Conservation (phyloP, 1,139 yeast genomes). For the Protomyces inouyei region DNA sequence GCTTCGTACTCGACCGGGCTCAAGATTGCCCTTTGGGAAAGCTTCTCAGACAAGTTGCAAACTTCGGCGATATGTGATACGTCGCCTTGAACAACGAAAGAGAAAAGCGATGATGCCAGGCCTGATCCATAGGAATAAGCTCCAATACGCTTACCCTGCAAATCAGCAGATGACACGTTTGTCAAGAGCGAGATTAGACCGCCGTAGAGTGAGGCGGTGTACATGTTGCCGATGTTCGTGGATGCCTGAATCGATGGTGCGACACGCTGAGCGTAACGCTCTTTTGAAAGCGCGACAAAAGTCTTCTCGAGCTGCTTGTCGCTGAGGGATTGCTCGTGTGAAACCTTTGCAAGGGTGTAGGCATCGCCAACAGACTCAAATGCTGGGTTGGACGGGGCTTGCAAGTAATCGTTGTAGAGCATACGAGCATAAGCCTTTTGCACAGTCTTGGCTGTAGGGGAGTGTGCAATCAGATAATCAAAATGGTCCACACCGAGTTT, state of each 20-base stretch:
- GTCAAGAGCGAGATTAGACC: conserved; percentile 76
- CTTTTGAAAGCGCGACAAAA: conserved; percentile 75
- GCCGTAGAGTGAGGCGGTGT: conserved; percentile 91
- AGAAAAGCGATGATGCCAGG: conserved; percentile 83
- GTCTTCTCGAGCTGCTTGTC: conserved; percentile 82
- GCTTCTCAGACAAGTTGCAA: conserved; percentile 64
- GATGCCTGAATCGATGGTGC: conserved; percentile 79
- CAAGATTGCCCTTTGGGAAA: conserved; percentile 60
- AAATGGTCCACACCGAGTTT: conserved; percentile 55
- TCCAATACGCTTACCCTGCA: conserved; percentile 70
- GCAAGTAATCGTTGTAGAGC: conserved; percentile 77
- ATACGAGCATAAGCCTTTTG: conserved; percentile 89
- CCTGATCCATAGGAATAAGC: conserved; percentile 98
- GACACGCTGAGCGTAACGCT: conserved; percentile 62
- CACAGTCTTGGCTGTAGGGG: conserved; percentile 95
- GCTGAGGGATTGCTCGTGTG: conserved; percentile 72
- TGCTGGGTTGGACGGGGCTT: conserved; percentile 61
- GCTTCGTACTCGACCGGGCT: conserved; percentile 78
- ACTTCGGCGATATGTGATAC: conserved; percentile 59
- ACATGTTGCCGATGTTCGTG: conserved; percentile 97
- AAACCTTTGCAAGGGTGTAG: conserved; percentile 52
- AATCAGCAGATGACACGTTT: conserved; percentile 65
- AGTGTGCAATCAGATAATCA: conserved; percentile 96
- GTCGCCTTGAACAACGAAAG: conserved; percentile 77
- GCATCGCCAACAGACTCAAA: conserved; percentile 25